Percentiles rank a stretch among this genome's conserved stretches.
phyloP scores from a whole-genome alignment of 2,329 filamentous ascomycete genomes.

The Didymella pinodella region DNA sequence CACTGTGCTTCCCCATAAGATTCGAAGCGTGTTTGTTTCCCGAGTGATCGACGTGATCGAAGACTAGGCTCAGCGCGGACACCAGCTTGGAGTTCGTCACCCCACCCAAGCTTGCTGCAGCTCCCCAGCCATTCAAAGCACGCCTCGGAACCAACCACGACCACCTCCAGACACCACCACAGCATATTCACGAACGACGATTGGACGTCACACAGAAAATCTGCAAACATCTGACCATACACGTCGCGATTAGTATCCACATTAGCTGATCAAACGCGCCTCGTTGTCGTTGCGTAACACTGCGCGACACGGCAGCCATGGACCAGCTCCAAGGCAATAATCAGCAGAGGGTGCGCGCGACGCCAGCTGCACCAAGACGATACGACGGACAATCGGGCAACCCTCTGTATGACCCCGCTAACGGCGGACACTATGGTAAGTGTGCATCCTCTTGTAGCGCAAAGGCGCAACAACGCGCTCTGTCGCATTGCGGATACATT shows the following conservation, averaged over 20 bases:
- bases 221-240: conserved; percentile 1
- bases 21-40: not conserved
- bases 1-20: not conserved
- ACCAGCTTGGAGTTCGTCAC: conserved; percentile 14
- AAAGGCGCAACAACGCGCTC: conserved; percentile 12
- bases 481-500: conserved; percentile 18
- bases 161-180: conserved; percentile 42
- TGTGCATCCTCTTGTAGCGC: conserved; percentile 19
- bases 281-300: conserved; percentile 45
- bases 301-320: conserved; percentile 46
- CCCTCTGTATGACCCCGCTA: conserved; percentile 56
- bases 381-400: conserved; percentile 61
- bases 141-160: conserved; percentile 46
- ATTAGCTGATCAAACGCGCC: conserved; percentile 32
- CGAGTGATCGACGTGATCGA: conserved; percentile 3
- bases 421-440: conserved; percentile 61
- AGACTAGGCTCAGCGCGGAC: conserved; percentile 6
- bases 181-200: conserved; percentile 33
- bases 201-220: conserved; percentile 33
- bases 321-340: conserved; percentile 48
- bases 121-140: conserved; percentile 43
- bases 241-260: not conserved
- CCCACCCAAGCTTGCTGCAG: conserved; percentile 37
- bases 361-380: conserved; percentile 50
- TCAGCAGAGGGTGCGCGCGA: conserved; percentile 51